Conservation (phyloP, 208 protist genomes). For the Acanthamoeba castellanii region DNA sequence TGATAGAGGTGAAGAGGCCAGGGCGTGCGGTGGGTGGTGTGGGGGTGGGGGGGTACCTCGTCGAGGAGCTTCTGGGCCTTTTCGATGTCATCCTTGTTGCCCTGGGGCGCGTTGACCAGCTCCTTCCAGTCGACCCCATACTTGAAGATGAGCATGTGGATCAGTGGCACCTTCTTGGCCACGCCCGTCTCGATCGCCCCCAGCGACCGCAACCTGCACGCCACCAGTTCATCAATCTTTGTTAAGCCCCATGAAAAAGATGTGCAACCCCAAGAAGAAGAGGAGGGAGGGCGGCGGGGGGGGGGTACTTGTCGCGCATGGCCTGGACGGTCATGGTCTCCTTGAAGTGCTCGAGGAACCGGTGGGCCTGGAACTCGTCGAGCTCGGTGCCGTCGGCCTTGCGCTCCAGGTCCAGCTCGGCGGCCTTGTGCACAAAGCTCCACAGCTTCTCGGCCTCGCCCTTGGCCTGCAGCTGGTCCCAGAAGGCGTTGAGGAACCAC, state of each 20-base stretch:
- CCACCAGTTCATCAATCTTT: background rate
- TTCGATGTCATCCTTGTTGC: constrained; percentile 52
- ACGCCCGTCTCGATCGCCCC: constrained; percentile 4
- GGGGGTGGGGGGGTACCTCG: background rate
- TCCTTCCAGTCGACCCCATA: constrained; percentile 51
- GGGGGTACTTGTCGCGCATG: constrained; percentile 66
- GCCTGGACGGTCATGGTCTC: constrained; percentile 78
- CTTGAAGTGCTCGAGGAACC: constrained; percentile 76
- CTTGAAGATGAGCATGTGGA: constrained; percentile 65
- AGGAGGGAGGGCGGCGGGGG: too few species aligned
- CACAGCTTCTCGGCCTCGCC: constrained; percentile 76
- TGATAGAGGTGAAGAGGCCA: background rate
- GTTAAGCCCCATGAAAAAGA: too few species aligned
- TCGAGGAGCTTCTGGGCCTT: constrained; percentile 62
- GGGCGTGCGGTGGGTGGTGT: too few species aligned
- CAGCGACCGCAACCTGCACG: background rate
- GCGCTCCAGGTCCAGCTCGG: constrained; percentile 66
- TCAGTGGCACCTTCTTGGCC: constrained; percentile 60
- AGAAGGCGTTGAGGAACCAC: constrained; percentile 75
- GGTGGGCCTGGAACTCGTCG: constrained; percentile 76
- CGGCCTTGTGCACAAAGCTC: constrained; percentile 53
- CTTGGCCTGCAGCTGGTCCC: background rate
- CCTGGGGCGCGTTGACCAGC: constrained; percentile 76
- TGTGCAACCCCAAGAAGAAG: too few species aligned
- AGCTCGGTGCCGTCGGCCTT: constrained; percentile 66